Base-by-base conservation (phyloP, 192 early-diverging fungal species). In the Allomyces macrogynus region DNA sequence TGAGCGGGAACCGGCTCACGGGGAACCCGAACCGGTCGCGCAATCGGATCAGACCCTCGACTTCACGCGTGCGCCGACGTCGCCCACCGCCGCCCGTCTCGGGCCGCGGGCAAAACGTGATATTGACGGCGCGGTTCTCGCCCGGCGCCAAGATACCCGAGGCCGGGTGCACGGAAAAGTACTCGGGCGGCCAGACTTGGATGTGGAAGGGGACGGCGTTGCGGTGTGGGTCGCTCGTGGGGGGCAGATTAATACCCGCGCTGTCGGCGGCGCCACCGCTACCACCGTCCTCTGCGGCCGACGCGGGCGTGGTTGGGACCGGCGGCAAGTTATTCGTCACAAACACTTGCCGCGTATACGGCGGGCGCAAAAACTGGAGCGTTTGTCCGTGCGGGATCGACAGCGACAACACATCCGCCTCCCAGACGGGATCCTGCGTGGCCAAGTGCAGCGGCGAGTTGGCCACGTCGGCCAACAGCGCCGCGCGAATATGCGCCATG, bases 91-190 rank as follows among this genome's bases (percentile, higher is more conserved):
- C 24, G 63, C 20, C 63, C 20, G 20, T 25, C 32, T 63, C 26
- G 63, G 24, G 20, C 63, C 63, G 20, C 22, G 20, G 26, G 24
- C 32, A 27, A 23, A 63, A 63, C 24, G 23, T 20, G 32, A 23
- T 27, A 9, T 63, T n/a, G 26, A 23, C 20, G 24, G 63, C 20
- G 32, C 63, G n/a, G 63, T 63, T 63, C 24, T 40, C 32, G 32
- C 32, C 32, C 42, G 23, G 14, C 0, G 43, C 14, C 9, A 44
- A 4, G 12, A 43, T n/a, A 12, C 64, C 64, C 27, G 43, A 64
- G 9, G 43, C 64, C 23, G 64, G 64, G 32, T 64, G 24, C n/a
- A 64, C 64, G 64, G 11, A 16, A 64, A 64, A 64, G 32, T 26
- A 43, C 64, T 42, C 18, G 10, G 23, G 10, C 23, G 64, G 64